These are phyloP conservation scores for Ceratocystis cubensis DNA, from an alignment of 2,329 filamentous ascomycete genomes.

Conservation along the genomic window DNA sequence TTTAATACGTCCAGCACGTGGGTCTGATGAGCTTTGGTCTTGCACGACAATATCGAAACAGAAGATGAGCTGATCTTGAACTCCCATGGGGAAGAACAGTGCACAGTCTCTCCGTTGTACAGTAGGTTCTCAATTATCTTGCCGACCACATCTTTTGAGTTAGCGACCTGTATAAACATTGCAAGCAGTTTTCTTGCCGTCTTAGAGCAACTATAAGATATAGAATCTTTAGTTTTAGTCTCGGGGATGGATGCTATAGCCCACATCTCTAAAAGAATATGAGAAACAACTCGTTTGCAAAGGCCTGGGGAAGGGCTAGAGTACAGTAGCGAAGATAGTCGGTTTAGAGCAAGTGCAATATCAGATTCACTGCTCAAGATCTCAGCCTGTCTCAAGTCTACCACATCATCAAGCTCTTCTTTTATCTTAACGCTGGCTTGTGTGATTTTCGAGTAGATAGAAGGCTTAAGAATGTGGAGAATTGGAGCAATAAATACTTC, in stretches of 20 bases:
- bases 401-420: constrained; percentile 29
- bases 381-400: constrained; percentile 35
- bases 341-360: constrained; percentile 39
- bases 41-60: constrained; percentile 27
- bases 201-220: constrained; percentile 32
- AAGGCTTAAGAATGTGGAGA: constrained; percentile 39
- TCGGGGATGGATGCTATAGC: constrained; percentile 35
- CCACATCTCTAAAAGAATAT: constrained; percentile 52
- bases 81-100: constrained; percentile 34
- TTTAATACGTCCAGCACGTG: constrained; percentile 22
- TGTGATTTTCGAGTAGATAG: constrained; percentile 23
- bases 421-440: constrained; percentile 19
- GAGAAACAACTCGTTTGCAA: constrained; percentile 47
- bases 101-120: constrained; percentile 37
- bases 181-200: constrained; percentile 41
- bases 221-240: constrained; percentile 30
- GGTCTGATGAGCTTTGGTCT: not conserved
- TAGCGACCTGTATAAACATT: constrained; percentile 45
- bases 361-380: constrained; percentile 37
- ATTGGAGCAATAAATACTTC: constrained; percentile 47
- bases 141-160: constrained; percentile 38
- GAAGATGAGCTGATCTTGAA: constrained; percentile 33
- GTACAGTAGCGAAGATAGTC: constrained; percentile 43
- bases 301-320: constrained; percentile 57
- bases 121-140: constrained; percentile 42